Base-by-base conservation (phyloP, 129 eudicot genomes). In the Helianthus tuberosus region DNA sequence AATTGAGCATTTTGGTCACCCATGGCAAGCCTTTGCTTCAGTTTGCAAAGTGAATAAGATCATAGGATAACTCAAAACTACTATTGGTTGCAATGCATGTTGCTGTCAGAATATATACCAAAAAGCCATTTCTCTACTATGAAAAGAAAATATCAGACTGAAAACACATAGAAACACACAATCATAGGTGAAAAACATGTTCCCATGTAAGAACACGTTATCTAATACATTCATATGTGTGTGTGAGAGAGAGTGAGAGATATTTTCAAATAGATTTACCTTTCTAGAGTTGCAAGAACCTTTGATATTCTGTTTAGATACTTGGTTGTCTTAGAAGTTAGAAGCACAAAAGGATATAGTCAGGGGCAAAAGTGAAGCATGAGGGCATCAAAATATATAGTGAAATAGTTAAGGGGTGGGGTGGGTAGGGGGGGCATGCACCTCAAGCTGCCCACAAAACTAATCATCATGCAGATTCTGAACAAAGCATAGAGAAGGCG, bases 401-500 rank as follows among this genome's bases (percentile, higher is more conserved):
- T 75, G 66, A 49, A 76, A 82, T 72, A 64, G 47, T 43, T 43
- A 36, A 59, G 8, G 38, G 43, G 29, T 16, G 49, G 74, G 15
- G 25, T 13, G 44, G 74, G 57, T 64, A 57, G 64, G 62, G 71
- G 51, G 49, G 5, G 38, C 59, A 20, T n/a, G 11, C 9, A 53
- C 25, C 27, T 53, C 12, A 53, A 7, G 25, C 23, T 29, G 44
- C 48, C 53, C 65, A 14, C 39, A 57, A 53, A 68, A 46, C 49
- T 44, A 67, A 76, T 68, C 60, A 67, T 75, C 62, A 64, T 27
- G 69, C 60, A 44, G 74, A 54, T 75, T 72, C 64, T 44, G 77
- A 27, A 51, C 47, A 36, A 36, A 70, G 41, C 66, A 63, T 13
- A 54, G 50, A 16, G 75, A 58, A 71, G 87, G 87, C 90, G 97